A percentile compares a stretch with the other conserved stretches of the same genome.
Evolutionary conservation across 2,329 filamentous ascomycete genomes (phyloP).

Genomic region (Talaromyces sp.): DNA sequence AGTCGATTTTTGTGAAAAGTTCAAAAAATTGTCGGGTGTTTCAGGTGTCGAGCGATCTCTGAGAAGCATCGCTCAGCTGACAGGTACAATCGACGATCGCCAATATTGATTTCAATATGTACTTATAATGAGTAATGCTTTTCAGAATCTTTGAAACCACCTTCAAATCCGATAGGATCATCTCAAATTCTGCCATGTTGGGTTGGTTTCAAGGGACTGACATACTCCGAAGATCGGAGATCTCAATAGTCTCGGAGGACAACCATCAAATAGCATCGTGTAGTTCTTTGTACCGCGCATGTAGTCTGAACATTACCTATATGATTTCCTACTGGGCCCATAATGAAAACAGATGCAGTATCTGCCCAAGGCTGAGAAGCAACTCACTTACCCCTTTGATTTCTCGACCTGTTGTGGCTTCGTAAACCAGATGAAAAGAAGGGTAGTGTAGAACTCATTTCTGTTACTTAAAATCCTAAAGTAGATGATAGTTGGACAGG

Average conservation of each 20-base stretch:
- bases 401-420: neutral
- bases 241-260: conserved; percentile 7
- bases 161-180: neutral
- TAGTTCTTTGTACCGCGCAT: neutral
- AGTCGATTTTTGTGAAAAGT: too few species aligned
- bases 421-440: neutral
- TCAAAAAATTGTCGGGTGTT: too few species aligned
- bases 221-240: neutral
- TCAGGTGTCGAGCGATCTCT: neutral
- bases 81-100: conserved; percentile 1
- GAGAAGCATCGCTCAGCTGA: neutral
- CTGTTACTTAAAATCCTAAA: neutral
- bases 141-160: neutral
- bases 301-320: neutral
- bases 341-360: neutral
- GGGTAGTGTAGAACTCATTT: neutral
- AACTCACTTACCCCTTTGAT: neutral
- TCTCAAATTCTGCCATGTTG: neutral
- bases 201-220: neutral
- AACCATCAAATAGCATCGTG: neutral
- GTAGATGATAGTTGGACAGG: too few species aligned
- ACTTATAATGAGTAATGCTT: neutral
- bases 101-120: neutral
- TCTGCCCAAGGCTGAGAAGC: neutral
- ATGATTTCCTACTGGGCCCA: neutral